phyloP scores from a whole-genome alignment of 2,329 filamentous ascomycete species.

The Exserohilum turcica region DNA sequence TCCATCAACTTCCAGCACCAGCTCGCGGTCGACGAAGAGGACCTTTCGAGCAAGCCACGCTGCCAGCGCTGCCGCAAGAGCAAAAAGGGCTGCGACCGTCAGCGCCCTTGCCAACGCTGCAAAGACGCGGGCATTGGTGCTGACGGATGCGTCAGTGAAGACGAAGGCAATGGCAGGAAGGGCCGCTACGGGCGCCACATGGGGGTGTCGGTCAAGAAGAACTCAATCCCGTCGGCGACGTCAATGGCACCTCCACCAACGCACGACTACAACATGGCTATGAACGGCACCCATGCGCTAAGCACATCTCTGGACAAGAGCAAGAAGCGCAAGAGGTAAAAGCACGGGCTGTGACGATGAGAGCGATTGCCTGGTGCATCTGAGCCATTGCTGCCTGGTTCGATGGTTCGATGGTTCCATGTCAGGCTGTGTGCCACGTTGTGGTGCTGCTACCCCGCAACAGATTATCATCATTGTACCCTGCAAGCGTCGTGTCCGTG shows the following conservation, averaged over 20 bases:
- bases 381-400: background rate
- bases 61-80: constrained; percentile 99
- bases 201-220: constrained; percentile 69
- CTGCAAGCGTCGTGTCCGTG: constrained; percentile 2
- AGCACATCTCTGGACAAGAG: constrained; percentile 58
- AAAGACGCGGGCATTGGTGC: constrained; percentile 92
- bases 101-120: constrained; percentile 92
- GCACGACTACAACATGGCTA: constrained; percentile 38
- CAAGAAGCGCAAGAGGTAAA: constrained; percentile 71
- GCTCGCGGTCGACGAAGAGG: constrained; percentile 75
- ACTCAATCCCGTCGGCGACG: constrained; percentile 17
- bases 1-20: constrained; percentile 70
- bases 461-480: constrained; percentile 11
- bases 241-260: constrained; percentile 46
- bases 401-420: constrained; percentile 3
- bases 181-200: constrained; percentile 81
- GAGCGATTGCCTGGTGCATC: background rate
- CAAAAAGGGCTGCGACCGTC: constrained; percentile 98
- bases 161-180: constrained; percentile 96
- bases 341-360: background rate
- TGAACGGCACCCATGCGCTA: constrained; percentile 23
- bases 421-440: background rate
- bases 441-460: constrained; percentile 8
- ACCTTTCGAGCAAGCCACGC: constrained; percentile 91
- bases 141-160: constrained; percentile 95